A percentile compares a stretch with the other conserved stretches of the same genome.
Conservation (phyloP, 179 eudicot species). For the Vitellaria paradoxa region DNA sequence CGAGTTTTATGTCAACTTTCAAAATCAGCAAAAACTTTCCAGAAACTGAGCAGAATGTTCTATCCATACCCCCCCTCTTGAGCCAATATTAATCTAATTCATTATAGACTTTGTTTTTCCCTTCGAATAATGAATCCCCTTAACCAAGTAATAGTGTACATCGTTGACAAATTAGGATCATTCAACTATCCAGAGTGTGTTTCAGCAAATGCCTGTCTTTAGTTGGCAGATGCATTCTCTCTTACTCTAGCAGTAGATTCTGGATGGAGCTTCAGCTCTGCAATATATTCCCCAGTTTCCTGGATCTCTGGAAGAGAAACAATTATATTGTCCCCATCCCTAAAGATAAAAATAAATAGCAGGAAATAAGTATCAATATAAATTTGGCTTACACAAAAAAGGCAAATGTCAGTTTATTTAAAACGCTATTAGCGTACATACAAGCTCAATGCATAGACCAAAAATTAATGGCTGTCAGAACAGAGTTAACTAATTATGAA, state of each 20-base stretch:
- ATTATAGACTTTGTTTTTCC: background rate
- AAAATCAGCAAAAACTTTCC: background rate
- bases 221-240: conserved; percentile 72
- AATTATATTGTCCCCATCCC: conserved; percentile 85
- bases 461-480: background rate
- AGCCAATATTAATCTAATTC: background rate
- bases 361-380: background rate
- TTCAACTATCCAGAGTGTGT: background rate
- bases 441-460: background rate
- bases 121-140: background rate
- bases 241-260: conserved; percentile 82
- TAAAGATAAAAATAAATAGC: conserved; percentile 17
- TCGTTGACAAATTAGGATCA: conserved; percentile 6
- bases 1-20: background rate
- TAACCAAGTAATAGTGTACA: conserved; percentile 10
- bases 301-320: conserved; percentile 82
- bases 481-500: background rate
- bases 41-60: background rate
- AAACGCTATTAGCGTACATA: background rate
- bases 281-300: conserved; percentile 84
- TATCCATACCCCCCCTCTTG: background rate
- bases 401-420: background rate
- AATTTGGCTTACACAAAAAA: background rate
- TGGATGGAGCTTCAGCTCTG: conserved; percentile 88
- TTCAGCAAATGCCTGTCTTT: conserved; percentile 14